These are phyloP conservation scores for Ambrosia artemisiifolia DNA, from an alignment of 129 eudicot species.

Conservation along the genomic window DNA sequence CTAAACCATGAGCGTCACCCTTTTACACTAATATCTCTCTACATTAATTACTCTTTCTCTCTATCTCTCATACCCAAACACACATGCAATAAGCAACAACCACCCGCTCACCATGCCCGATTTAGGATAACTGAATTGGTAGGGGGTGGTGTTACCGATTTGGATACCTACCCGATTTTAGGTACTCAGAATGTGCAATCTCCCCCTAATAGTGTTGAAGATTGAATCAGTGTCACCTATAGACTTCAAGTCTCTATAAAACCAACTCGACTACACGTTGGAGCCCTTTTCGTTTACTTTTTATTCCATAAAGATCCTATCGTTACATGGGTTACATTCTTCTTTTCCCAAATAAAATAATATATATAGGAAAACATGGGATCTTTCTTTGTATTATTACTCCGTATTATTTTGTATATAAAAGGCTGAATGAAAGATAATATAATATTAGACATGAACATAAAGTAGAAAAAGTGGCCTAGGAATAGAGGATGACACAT, in stretches of 20 bases:
- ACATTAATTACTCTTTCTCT: no score
- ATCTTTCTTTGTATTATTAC: not conserved
- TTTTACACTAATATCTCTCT: no score
- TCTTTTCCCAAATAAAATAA: not conserved
- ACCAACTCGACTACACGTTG: not conserved
- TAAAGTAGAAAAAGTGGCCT: not conserved
- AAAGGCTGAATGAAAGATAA: not conserved
- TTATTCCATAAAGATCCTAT: not conserved
- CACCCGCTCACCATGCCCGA: no score
- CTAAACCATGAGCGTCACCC: no score
- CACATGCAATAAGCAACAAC: no score
- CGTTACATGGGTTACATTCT: not conserved
- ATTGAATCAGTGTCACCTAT: not conserved
- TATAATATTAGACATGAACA: not conserved
- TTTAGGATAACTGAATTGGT: no score
- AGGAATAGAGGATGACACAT: slow-evolving; percentile 8
- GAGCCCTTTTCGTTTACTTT: not conserved
- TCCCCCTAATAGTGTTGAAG: not conserved
- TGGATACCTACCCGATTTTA: no score
- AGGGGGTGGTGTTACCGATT: no score
- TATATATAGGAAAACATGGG: not conserved
- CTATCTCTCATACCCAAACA: no score
- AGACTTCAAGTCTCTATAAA: not conserved
- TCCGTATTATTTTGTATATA: no score
- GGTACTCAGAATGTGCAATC: no score